These are phyloP conservation scores for Geotrichum cucujoidarum DNA, from an alignment of 1,139 yeast species.

Conservation along the genomic window DNA sequence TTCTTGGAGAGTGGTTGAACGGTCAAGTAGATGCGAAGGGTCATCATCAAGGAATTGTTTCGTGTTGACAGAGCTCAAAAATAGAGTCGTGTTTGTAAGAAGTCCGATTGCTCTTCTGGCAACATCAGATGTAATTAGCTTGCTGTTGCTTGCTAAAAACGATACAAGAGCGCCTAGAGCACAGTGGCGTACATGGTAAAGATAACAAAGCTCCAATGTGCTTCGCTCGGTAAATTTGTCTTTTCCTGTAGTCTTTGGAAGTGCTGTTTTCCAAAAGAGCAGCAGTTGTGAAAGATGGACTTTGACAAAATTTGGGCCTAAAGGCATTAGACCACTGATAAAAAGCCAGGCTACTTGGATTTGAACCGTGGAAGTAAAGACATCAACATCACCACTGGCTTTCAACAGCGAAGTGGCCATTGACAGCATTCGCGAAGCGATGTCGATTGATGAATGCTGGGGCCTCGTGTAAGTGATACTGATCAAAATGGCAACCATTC, in stretches of 20 bases:
- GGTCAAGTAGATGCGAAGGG: constrained; percentile 26
- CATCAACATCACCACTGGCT: constrained; percentile 31
- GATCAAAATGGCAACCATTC: constrained; percentile 28
- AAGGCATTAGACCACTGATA: constrained; percentile 69
- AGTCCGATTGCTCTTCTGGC: constrained; percentile 35
- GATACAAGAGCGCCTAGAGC: constrained; percentile 37
- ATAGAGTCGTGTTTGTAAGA: constrained; percentile 34
- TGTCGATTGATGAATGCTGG: constrained; percentile 35
- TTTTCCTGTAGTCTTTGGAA: constrained; percentile 45
- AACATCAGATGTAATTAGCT: constrained; percentile 40
- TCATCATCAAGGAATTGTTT: constrained; percentile 31
- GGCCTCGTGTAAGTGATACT: constrained; percentile 33
- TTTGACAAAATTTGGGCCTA: constrained; percentile 58
- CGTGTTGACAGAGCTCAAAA: constrained; percentile 30
- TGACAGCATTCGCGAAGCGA: constrained; percentile 34
- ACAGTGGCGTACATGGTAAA: constrained; percentile 37
- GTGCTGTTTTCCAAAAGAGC: constrained; percentile 74
- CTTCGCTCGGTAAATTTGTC: constrained; percentile 32
- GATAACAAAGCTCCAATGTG: constrained; percentile 33
- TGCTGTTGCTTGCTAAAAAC: constrained; percentile 36
- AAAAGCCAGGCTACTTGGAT: constrained; percentile 58
- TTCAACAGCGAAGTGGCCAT: constrained; percentile 36
- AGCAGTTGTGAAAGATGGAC: constrained; percentile 72
- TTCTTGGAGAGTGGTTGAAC: constrained; percentile 28
- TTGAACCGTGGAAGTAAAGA: constrained; percentile 31